A percentile compares a stretch with the other conserved stretches of the same genome.
Conservation (phyloP, 495 filamentous ascomycete species). For the Penicillium paxilli region DNA sequence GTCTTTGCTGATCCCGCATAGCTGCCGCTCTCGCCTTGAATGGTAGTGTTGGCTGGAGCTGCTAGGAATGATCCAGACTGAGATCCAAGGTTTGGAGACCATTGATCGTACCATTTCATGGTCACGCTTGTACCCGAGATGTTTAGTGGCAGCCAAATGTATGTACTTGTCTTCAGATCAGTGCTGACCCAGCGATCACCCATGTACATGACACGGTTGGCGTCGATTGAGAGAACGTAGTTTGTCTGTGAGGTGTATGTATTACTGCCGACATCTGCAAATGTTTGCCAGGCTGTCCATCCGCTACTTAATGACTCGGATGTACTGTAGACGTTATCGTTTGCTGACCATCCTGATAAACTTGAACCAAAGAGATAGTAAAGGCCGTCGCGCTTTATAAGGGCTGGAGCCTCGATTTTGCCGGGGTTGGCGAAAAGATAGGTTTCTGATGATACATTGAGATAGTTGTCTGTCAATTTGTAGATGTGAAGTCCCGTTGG, state of each 20-base stretch:
- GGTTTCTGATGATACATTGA: conserved; percentile 30
- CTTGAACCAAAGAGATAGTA: conserved; percentile 55
- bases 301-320: conserved; percentile 41
- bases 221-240: background rate
- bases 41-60: background rate
- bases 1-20: background rate
- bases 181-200: conserved; percentile 63
- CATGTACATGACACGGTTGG: conserved; percentile 52
- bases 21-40: background rate
- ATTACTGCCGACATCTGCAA: conserved; percentile 53
- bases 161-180: conserved; percentile 61
- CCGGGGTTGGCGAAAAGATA: conserved; percentile 39
- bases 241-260: conserved; percentile 32
- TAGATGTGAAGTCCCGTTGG: background rate
- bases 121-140: conserved; percentile 53
- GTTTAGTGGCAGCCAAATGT: conserved; percentile 65
- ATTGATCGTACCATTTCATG: conserved; percentile 1
- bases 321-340: conserved; percentile 59
- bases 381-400: conserved; percentile 50
- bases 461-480: background rate
- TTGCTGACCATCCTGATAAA: conserved; percentile 42
- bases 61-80: conserved; percentile 9
- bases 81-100: background rate
- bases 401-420: conserved; percentile 44
- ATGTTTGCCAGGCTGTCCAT: conserved; percentile 61